Percentiles rank a stretch among this genome's conserved stretches.
Conservation (phyloP, 306 rosid genomes). For the Lathyrus aphaca region DNA sequence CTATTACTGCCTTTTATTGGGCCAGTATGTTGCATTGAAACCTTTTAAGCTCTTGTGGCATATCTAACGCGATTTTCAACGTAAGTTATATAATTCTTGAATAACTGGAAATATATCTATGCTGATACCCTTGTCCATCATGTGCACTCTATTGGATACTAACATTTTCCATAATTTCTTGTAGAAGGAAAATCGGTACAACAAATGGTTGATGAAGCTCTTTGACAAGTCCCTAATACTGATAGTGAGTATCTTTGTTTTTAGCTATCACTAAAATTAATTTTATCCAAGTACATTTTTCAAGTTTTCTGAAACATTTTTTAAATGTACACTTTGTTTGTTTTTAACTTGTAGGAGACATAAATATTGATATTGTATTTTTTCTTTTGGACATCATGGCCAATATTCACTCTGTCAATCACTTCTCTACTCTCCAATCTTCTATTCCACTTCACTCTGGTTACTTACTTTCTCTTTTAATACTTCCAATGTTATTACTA, state of each 20-base stretch:
- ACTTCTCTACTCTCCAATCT: too few relatives aligned
- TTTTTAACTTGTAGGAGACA: too few relatives aligned
- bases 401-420: too few relatives aligned
- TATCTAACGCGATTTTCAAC: conserved; percentile 92
- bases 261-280: conserved; percentile 18
- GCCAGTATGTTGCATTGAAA: conserved; percentile 95
- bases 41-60: conserved; percentile 98
- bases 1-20: conserved; percentile 54
- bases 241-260: conserved; percentile 54
- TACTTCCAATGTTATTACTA: too few relatives aligned
- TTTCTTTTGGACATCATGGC: too few relatives aligned
- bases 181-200: conserved; percentile 83
- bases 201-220: conserved; percentile 86
- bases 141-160: conserved; percentile 22
- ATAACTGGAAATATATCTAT: conserved; percentile 14
- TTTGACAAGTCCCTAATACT: conserved; percentile 71
- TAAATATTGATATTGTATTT: too few relatives aligned
- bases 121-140: background rate
- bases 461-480: too few relatives aligned
- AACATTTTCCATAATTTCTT: conserved; percentile 32
- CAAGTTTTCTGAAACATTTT: background rate
- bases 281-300: conserved; percentile 24
- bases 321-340: too few relatives aligned
- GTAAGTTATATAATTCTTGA: conserved; percentile 52
- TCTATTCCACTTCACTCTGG: too few relatives aligned